Evolutionary conservation across 2,329 filamentous ascomycete genomes (phyloP).

Genomic region (Chaetomium sp.): DNA sequence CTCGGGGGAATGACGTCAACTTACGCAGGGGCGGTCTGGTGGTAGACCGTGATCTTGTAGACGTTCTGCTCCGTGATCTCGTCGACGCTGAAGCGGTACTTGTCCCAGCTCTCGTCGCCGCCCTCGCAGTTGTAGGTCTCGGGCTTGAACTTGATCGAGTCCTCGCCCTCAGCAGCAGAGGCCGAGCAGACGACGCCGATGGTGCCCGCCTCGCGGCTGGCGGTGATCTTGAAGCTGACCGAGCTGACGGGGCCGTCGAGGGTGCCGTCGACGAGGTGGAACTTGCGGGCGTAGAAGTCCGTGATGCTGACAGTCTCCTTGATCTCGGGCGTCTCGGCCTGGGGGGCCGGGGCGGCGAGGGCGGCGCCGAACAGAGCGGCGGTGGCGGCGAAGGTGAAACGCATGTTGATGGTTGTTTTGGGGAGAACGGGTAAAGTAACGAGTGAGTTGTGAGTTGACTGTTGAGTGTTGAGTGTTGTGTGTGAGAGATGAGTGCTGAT

Average conservation of each 20-base stretch:
- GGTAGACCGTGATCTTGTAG: neutral
- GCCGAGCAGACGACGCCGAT: neutral
- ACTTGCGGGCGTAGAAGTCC: slow-evolving; percentile 5
- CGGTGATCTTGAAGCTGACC: neutral
- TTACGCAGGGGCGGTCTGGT: neutral
- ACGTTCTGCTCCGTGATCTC: neutral
- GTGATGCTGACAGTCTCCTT: neutral
- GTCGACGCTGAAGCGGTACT: neutral
- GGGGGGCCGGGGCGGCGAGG: slow-evolving; percentile 1
- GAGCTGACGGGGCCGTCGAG: neutral
- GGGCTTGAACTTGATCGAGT: neutral
- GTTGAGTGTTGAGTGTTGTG: neutral
- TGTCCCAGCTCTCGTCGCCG: neutral
- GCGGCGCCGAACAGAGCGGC: slow-evolving; percentile 3
- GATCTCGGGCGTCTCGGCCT: neutral
- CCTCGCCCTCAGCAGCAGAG: neutral
- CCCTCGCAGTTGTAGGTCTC: neutral
- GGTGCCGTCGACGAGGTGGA: neutral
- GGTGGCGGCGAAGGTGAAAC: slow-evolving; percentile 1
- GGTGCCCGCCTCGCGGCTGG: neutral
- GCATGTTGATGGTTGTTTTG: neutral
- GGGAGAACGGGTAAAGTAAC: neutral
- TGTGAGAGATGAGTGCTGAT: neutral
- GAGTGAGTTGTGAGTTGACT: no score
- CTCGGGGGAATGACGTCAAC: neutral